A percentile compares a stretch with the other conserved stretches of the same genome.
These are phyloP conservation scores for Esteya vermicola DNA, from an alignment of 2,329 filamentous ascomycete species.

Conservation along the genomic window DNA sequence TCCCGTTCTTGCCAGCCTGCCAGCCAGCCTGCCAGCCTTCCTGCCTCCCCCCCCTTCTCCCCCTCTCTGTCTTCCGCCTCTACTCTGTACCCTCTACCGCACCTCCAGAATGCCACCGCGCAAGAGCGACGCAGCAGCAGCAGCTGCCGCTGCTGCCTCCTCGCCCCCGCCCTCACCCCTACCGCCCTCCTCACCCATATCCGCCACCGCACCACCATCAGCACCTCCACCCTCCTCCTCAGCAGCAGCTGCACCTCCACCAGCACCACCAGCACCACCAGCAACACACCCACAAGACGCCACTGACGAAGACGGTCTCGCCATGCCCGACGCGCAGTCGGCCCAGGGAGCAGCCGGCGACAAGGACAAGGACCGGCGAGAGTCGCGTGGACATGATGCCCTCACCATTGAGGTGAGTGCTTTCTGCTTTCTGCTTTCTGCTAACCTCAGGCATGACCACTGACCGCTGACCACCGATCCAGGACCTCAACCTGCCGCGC, in stretches of 20 bases:
- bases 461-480: background rate
- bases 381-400: constrained; percentile 17
- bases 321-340: background rate
- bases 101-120: constrained; percentile 34
- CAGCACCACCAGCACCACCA: background rate
- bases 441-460: background rate
- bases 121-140: constrained; percentile 29
- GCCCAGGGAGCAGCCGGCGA: background rate
- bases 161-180: too few species aligned
- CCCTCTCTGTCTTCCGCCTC: too few species aligned
- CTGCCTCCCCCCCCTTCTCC: background rate
- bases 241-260: background rate
- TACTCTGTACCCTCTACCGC: too few species aligned
- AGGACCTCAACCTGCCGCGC: constrained; percentile 67
- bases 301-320: background rate
- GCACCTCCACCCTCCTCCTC: background rate
- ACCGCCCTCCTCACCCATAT: too few species aligned
- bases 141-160: too few species aligned
- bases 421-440: background rate
- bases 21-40: too few species aligned
- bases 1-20: background rate
- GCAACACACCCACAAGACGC: background rate
- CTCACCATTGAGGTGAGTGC: constrained; percentile 37
- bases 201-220: background rate
- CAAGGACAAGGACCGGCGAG: constrained; percentile 11